Base-by-base conservation (phyloP, 2,329 filamentous ascomycete genomes). In the Pseudogymnoascus sp. region DNA sequence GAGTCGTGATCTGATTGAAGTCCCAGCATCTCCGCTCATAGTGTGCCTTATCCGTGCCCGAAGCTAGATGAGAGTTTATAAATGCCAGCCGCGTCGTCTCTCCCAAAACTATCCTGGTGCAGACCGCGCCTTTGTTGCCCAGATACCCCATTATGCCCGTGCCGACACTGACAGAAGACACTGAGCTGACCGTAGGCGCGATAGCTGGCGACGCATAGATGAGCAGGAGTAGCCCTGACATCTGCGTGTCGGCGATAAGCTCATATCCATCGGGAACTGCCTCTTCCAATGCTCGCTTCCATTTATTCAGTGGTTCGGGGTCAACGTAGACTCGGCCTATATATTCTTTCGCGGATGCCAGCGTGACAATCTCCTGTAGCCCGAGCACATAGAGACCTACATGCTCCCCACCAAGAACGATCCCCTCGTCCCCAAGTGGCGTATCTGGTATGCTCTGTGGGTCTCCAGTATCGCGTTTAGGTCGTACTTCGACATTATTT, bases 41-140 rank as follows among this genome's bases (percentile, higher is more conserved):
- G 62, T 90, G 85, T 24, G 83, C 79, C 66, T 89, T 86, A 69
- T 96, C 91, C 6, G 87, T 84, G 28, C 95, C 95, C 61, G 93
- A 96, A 66, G 93, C 89, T 24, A 99, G 81, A 77, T 99, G 95
- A 63, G 86, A 91, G 74, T 99, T 96, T 68, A 97, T 81, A 73
- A 99, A 97, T 24, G 95, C 88, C 62, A 99, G 78, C 31, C 89
- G 84, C 0, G 95, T 97, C 0, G 92, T 92, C 74, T 97, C 95
- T 1, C 93, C 95, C 0, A 99, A 78, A 0, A 99, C 81, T 3
- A 99, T 79, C 19, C 93, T 84, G 3, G 89, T 89, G 2, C 88
- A 85, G 0, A 96, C 89, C 3, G 90, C 93, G 1, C 95, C 95
- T 74, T 99, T 99, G 75, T 99, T 99, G 8, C 95, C 95, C 79